Base-by-base conservation (phyloP, 106 monocot species). In the Acorus calamus region DNA sequence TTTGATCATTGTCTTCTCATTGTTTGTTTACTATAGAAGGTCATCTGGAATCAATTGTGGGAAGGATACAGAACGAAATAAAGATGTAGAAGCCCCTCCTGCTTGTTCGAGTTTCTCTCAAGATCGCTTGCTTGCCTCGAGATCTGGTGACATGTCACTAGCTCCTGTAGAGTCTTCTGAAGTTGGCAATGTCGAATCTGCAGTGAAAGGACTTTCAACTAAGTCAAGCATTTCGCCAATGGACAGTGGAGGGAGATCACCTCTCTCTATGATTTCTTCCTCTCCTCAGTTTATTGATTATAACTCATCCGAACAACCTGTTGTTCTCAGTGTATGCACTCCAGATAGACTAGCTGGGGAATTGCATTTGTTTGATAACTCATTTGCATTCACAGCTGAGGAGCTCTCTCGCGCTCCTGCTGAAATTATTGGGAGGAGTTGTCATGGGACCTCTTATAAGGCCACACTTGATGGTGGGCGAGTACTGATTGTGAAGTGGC, bases 321-420 rank as follows among this genome's bases (percentile, higher is more conserved):
- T 74, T 11, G 60, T 67, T 49, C 62, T 86, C 8, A 71, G 58
- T 51, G 81, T 92, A 6, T 47, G 68, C 12, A 81, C 87, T 10
- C 92, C 87, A 51, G 92, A 92, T 55, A 79, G 74, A 50, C 60
- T 87, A 12, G 76, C 81, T 11, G 87, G 87, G 13, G 92, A 92
- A 59, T 79, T 92, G 62, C 87, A 87, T 65, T 61, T 92, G 47
- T 79, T 92, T 46, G 84, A 87, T 49, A 72, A 83, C 50, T 64
- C 71, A n/a, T 46, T 81, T 7, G 45, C 69, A 13, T 84, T 92
- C 59, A 74, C 87, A 0, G 76, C 74, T 5, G 87, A 87, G 48
- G 84, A 92, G 46, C 84, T 92, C 50, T 92, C 92, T 48, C 70
- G 69, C n/a, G 84, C 87, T 8, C 92, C 92, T 14, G 84, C 87